Conservation (phyloP, 805 yeast species). For the Metschnikowia arizonensis region DNA sequence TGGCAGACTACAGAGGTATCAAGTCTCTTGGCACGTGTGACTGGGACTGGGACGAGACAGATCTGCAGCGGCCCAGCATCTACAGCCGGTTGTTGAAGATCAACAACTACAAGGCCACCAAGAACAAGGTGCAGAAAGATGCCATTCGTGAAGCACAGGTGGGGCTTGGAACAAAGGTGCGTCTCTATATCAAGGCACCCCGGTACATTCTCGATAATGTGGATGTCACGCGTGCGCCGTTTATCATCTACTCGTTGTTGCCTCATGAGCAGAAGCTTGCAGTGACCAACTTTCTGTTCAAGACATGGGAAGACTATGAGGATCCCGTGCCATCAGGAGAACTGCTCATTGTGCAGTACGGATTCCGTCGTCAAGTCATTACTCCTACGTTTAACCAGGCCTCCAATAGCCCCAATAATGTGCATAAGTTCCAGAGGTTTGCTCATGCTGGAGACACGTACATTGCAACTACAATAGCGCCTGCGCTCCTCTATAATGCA, state of each 20-base stretch:
- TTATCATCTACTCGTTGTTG: constrained; percentile 68
- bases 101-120: constrained; percentile 71
- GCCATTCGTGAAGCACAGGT: constrained; percentile 42
- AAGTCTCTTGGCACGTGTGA: constrained; percentile 72
- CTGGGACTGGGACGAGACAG: constrained; percentile 87
- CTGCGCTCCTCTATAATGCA: constrained; percentile 75
- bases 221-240: constrained; percentile 45
- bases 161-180: constrained; percentile 57
- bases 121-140: constrained; percentile 63
- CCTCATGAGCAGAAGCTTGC: constrained; percentile 85
- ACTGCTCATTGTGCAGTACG: constrained; percentile 80
- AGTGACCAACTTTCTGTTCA: constrained; percentile 74
- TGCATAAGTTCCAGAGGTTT: constrained; percentile 80
- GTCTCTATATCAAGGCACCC: constrained; percentile 58
- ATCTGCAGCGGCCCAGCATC: constrained; percentile 67
- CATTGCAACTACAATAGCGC: constrained; percentile 84
- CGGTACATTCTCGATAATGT: constrained; percentile 39
- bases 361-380: constrained; percentile 81
- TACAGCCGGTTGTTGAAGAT: constrained; percentile 76
- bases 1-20: constrained; percentile 80
- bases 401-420: constrained; percentile 74
- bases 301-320: constrained; percentile 87
- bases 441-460: constrained; percentile 67
- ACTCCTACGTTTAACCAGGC: constrained; percentile 81
- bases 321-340: constrained; percentile 84